Evolutionary conservation across 805 yeast genomes (phyloP).

Genomic region (Ogataea parapolymorpha): DNA sequence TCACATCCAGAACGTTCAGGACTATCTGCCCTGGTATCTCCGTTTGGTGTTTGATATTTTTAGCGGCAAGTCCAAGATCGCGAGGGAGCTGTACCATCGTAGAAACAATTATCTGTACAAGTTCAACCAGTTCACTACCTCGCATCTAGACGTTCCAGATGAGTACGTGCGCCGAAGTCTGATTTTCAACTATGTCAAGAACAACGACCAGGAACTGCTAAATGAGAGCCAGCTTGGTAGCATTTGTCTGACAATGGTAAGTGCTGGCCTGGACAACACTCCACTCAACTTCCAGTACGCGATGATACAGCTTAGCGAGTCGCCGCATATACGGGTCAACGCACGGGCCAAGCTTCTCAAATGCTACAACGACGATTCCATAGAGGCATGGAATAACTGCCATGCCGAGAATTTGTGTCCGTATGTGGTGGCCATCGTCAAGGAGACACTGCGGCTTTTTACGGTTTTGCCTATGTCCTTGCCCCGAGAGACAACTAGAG

Average conservation of each 20-base stretch:
- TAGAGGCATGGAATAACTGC: constrained; percentile 26
- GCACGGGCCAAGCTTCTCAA: constrained; percentile 42
- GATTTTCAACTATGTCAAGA: constrained; percentile 26
- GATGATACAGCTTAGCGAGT: constrained; percentile 55
- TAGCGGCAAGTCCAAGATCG: constrained; percentile 13
- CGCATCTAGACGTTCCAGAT: constrained; percentile 13
- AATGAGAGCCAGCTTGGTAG: constrained; percentile 47
- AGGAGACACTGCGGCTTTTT: constrained; percentile 60
- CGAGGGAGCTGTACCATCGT: constrained; percentile 35
- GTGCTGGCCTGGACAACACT: constrained; percentile 76
- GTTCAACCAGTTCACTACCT: constrained; percentile 32
- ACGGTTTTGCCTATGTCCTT: constrained; percentile 66
- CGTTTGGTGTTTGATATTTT: constrained; percentile 26
- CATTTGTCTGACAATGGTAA: constrained; percentile 69
- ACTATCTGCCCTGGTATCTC: constrained; percentile 45
- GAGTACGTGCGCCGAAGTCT: constrained; percentile 18
- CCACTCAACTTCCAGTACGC: constrained; percentile 61
- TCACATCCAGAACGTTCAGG: constrained; percentile 52
- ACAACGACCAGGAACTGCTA: constrained; percentile 20
- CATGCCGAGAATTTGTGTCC: constrained; percentile 36
- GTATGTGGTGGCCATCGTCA: constrained; percentile 53
- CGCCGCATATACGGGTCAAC: constrained; percentile 37
- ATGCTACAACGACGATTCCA: constrained; percentile 26
- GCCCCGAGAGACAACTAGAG: constrained; percentile 58
- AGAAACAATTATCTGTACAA: constrained; percentile 48